Evolutionary conservation across 1,284 basidiomycete species (phyloP).

Genomic region (Schizophyllum commune): DNA sequence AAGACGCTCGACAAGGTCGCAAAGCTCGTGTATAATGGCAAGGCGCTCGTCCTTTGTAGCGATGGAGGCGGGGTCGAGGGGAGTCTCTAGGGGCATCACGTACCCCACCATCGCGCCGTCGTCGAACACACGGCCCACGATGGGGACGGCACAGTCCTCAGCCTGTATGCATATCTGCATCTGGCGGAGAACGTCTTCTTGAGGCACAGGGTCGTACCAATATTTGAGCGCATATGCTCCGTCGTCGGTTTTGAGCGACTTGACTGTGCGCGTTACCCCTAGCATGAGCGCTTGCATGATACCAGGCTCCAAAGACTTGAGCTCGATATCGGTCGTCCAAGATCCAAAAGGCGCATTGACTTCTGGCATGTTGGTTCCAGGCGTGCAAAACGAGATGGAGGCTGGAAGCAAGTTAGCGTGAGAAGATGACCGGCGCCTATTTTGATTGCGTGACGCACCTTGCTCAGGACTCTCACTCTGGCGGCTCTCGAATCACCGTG

Average conservation of each 20-base stretch:
- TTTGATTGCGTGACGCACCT: no score
- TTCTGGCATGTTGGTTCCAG: neutral
- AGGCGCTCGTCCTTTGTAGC: slow-evolving; percentile 3
- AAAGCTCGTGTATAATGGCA: slow-evolving; percentile 2
- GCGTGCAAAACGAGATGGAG: neutral
- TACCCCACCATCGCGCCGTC: neutral
- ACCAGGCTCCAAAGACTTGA: neutral
- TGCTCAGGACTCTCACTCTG: no score
- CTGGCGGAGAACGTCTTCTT: neutral
- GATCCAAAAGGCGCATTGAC: neutral
- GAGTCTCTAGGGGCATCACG: slow-evolving; percentile 5
- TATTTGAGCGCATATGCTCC: neutral
- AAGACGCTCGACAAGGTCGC: slow-evolving; percentile 2
- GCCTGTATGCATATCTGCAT: neutral
- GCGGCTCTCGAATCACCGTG: no score
- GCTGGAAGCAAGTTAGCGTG: neutral
- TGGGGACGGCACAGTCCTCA: slow-evolving; percentile 4
- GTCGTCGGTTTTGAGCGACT: neutral
- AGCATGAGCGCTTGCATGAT: neutral
- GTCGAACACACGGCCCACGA: slow-evolving; percentile 3
- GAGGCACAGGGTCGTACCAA: neutral
- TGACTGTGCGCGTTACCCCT: neutral
- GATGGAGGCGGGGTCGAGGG: slow-evolving; percentile 1
- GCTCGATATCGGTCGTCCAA: neutral
- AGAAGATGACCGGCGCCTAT: neutral